Conservation (phyloP, 495 filamentous ascomycete species). For the Penicillium angulare region DNA sequence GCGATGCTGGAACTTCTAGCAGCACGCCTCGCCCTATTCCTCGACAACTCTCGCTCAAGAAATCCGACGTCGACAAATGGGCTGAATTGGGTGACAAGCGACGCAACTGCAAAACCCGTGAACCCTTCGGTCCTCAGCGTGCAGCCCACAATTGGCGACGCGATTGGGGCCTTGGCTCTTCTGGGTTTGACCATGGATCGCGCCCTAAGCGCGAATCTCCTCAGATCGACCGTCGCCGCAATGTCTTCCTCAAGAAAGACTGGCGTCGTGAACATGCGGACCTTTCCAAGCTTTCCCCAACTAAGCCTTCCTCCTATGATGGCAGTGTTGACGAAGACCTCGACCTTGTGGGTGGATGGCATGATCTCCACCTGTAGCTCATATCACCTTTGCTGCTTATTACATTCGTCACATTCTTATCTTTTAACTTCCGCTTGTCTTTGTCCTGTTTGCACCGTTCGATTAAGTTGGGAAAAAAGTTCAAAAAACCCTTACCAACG, state of each 20-base stretch:
- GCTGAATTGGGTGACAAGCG: conserved; percentile 76
- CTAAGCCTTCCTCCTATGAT: conserved; percentile 38
- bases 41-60: conserved; percentile 51
- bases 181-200: conserved; percentile 48
- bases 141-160: conserved; percentile 43
- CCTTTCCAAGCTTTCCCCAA: conserved; percentile 25
- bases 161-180: conserved; percentile 55
- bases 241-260: conserved; percentile 49
- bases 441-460: conserved; percentile 18
- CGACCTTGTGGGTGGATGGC: conserved; percentile 90
- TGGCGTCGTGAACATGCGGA: conserved; percentile 61
- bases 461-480: conserved; percentile 32
- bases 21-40: conserved; percentile 49
- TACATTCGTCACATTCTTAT: conserved; percentile 3
- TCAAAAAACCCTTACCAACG: conserved; percentile 23
- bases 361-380: conserved; percentile 55
- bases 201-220: conserved; percentile 52
- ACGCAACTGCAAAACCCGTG: conserved; percentile 58
- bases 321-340: conserved; percentile 67
- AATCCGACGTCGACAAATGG: conserved; percentile 77
- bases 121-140: conserved; percentile 41
- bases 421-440: conserved; percentile 9
- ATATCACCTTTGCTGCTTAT: conserved; percentile 1
- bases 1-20: conserved; percentile 65
- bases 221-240: conserved; percentile 36